Conservation (phyloP, 768 basidiomycete genomes). For the Leccinum variicolor region DNA sequence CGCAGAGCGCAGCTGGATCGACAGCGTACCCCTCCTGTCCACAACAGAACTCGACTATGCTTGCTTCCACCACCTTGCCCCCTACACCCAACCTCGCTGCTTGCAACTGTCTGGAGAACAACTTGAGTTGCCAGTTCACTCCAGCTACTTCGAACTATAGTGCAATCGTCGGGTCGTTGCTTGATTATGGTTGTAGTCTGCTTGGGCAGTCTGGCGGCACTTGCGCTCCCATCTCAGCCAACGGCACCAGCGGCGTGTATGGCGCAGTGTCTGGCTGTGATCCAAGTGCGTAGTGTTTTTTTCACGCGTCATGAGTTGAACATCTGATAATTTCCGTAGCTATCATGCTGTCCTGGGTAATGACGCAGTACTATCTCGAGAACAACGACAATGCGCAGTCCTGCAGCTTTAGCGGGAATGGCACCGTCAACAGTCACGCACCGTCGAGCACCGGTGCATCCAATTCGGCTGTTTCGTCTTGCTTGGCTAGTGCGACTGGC, state of each 20-base stretch:
- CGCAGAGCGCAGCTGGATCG: constrained; percentile 49
- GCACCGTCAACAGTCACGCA: constrained; percentile 61
- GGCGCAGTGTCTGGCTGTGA: constrained; percentile 76
- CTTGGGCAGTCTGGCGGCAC: constrained; percentile 57
- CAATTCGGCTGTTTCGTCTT: constrained; percentile 59
- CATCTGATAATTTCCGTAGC: constrained; percentile 37
- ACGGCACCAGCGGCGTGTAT: constrained; percentile 74
- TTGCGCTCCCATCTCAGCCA: constrained; percentile 68
- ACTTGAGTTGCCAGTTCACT: constrained; percentile 72
- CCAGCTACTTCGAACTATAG: constrained; percentile 60
- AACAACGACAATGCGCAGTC: constrained; percentile 54
- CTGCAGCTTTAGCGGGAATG: constrained; percentile 85
- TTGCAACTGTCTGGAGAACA: constrained; percentile 71
- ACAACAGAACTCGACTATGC: constrained; percentile 50
- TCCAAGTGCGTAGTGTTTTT: constrained; percentile 51
- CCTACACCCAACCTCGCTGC: constrained; percentile 78
- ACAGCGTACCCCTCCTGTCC: constrained; percentile 62
- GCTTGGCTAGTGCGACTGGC: constrained; percentile 59
- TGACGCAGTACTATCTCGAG: constrained; percentile 73
- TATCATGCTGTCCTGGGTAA: constrained; percentile 77
- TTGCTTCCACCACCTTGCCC: constrained; percentile 69
- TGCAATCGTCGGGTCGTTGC: constrained; percentile 54
- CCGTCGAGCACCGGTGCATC: constrained; percentile 48
- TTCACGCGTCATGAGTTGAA: neutral
- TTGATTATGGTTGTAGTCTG: constrained; percentile 64